These are phyloP conservation scores for Fusarium pseudocircinatum DNA, from an alignment of 2,329 filamentous ascomycete genomes.

Conservation along the genomic window DNA sequence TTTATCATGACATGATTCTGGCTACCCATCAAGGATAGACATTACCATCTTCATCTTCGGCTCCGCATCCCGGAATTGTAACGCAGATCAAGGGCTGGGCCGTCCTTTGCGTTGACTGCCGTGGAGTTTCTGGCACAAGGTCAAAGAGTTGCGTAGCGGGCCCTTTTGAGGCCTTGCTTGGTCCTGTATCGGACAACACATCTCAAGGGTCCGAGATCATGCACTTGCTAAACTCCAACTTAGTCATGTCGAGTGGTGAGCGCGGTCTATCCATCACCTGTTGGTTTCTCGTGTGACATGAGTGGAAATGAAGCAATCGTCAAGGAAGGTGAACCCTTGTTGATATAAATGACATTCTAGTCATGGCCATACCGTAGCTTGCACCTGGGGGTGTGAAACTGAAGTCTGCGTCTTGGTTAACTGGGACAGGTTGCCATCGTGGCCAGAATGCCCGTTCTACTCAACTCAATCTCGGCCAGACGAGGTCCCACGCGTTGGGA, in stretches of 20 bases:
- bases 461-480: not conserved
- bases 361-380: constrained; percentile 7
- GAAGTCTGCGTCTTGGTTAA: constrained; percentile 1
- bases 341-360: not conserved
- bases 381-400: not conserved
- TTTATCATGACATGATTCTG: constrained; percentile 4
- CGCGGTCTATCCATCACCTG: constrained; percentile 20
- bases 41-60: constrained; percentile 10
- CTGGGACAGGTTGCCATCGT: constrained; percentile 5
- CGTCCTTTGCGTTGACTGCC: not conserved
- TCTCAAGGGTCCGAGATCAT: constrained; percentile 2
- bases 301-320: constrained; percentile 29
- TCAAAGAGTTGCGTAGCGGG: not conserved
- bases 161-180: not conserved
- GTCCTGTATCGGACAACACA: constrained; percentile 5
- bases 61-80: constrained; percentile 21
- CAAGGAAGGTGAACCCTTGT: constrained; percentile 7
- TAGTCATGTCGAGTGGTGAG: constrained; percentile 7
- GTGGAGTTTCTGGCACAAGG: not conserved
- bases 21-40: not conserved
- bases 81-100: constrained; percentile 11
- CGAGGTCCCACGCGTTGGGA: not conserved
- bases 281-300: constrained; percentile 8
- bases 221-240: constrained; percentile 3
- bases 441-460: not conserved